Base-by-base conservation (phyloP, 139 green algal species). In the Deuterostichococcus epilithicus region DNA sequence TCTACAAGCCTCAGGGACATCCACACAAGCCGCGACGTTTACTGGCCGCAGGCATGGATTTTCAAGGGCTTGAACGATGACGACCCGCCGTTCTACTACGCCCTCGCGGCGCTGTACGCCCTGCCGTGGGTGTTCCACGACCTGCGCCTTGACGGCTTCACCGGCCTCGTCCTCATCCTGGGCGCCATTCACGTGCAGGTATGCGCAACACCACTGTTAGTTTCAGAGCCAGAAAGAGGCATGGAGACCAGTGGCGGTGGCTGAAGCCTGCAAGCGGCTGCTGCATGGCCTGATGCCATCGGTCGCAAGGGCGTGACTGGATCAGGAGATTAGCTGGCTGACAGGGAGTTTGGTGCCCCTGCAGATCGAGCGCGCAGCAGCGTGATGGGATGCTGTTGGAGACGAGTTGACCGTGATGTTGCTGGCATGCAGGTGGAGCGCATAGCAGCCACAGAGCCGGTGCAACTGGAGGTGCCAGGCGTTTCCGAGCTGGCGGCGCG, bases 131-230 rank as follows among this genome's bases (percentile, higher is more conserved):
- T 94, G 15, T 71, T 75, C n/a, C 84, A 83, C 68, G 89, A 88
- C n/a, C 82, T 94, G 32, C 70, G 83, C 33, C 75, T 90, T 13
- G 87, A 94, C 71, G 75, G 37, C 45, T 90, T 90, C 60, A 82
- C 79, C 26, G 33, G 83, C 10, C 30, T 82, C 1, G 76, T 86
- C 52, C 65, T 92, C 26, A n/a, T 85, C 25, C 32, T 88, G 6
- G 84, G 88, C 28, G 76, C 79, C 1, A 66, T 80, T 23, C 89
- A 94, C 22, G 79, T 94, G 42, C 90, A 94, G 84, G 87, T 89
- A 45, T 0, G 70, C 32, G 35, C 47, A 5, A 26, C 6, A 28
- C 8, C 25, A 45, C 58, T 26, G 13, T 3, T 42, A 45, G 33
- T 28, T 26, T 5, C 6, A 34, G 28, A 35, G 35, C n/a, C 32